Percentiles rank a stretch among this genome's conserved stretches.
Conservation (phyloP, 495 filamentous ascomycete genomes). For the Neurospora sp. region DNA sequence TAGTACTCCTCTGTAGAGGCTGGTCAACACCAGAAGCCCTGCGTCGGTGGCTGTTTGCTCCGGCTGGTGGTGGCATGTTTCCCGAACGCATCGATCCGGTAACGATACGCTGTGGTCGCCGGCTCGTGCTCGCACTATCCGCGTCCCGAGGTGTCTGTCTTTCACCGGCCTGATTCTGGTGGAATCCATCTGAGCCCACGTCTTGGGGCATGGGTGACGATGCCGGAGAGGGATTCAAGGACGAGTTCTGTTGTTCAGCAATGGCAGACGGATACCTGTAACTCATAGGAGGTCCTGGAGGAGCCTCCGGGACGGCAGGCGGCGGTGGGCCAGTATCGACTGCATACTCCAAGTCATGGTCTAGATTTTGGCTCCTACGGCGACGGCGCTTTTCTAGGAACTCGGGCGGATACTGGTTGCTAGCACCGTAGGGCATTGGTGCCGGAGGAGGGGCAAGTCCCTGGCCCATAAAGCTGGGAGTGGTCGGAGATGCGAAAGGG, state of each 20-base stretch:
- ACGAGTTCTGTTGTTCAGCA: conserved; percentile 23
- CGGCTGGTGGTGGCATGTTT: conserved; percentile 5
- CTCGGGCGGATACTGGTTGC: conserved; percentile 34
- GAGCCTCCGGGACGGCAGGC: conserved; percentile 49
- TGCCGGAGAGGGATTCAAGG: conserved; percentile 13
- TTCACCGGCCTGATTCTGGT: conserved; percentile 20
- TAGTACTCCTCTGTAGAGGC: conserved; percentile 14
- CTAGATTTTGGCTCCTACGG: conserved; percentile 25
- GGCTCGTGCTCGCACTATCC: conserved; percentile 18
- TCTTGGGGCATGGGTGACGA: conserved; percentile 16
- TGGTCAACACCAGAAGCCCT: conserved; percentile 23
- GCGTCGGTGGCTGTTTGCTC: conserved; percentile 13
- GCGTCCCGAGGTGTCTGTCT: conserved; percentile 17
- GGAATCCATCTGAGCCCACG: conserved; percentile 35
- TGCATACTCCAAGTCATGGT: conserved; percentile 19
- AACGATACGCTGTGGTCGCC: conserved; percentile 15
- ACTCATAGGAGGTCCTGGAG: conserved; percentile 47
- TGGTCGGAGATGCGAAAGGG: conserved; percentile 39
- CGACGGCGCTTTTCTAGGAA: conserved; percentile 25
- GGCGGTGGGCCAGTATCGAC: conserved; percentile 21
- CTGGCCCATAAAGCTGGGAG: conserved; percentile 34
- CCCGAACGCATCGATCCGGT: conserved; percentile 11
- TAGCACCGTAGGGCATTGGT: conserved; percentile 33
- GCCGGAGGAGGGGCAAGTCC: conserved; percentile 41
- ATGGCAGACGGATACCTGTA: conserved; percentile 42